These are phyloP conservation scores for Arthroderma uncinatum DNA, from an alignment of 2,329 filamentous ascomycete genomes.

Conservation along the genomic window DNA sequence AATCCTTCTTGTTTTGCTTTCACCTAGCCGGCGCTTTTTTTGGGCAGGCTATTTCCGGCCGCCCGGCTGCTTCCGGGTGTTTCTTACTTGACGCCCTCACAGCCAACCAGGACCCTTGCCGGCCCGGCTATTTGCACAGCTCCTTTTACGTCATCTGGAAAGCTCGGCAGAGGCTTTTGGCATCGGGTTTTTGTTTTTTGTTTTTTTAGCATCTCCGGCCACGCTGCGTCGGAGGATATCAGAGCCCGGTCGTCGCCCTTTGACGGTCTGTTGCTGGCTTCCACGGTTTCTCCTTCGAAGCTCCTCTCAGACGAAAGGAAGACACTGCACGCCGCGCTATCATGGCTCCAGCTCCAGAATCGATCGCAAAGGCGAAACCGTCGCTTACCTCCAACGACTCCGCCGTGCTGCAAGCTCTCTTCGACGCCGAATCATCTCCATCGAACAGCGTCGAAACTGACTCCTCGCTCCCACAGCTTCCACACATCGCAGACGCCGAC, in stretches of 20 bases:
- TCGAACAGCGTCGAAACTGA: constrained; percentile 28
- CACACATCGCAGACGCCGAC: constrained; percentile 28
- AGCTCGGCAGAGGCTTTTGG: neutral
- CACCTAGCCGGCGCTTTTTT: neutral
- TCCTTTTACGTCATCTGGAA: neutral
- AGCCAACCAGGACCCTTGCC: constrained; percentile 9
- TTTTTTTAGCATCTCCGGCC: neutral
- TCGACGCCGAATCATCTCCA: constrained; percentile 36
- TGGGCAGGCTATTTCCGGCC: constrained; percentile 8
- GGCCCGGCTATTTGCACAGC: constrained; percentile 5
- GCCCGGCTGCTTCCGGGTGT: constrained; percentile 11
- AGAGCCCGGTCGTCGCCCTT: neutral
- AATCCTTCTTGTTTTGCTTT: neutral
- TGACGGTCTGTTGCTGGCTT: neutral
- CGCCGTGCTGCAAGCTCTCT: constrained; percentile 37
- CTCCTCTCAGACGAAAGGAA: neutral
- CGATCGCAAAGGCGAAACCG: constrained; percentile 14
- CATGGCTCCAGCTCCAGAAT: constrained; percentile 12
- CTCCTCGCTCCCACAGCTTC: constrained; percentile 30
- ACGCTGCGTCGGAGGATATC: neutral
- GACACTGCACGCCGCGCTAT: neutral
- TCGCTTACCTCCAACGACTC: constrained; percentile 35
- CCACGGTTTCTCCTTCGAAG: neutral
- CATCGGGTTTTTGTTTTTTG: neutral
- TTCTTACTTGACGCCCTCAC: neutral